Evolutionary conservation across 352 stramenopile genomes (phyloP).

Genomic region (Elongisporangium undulatum): DNA sequence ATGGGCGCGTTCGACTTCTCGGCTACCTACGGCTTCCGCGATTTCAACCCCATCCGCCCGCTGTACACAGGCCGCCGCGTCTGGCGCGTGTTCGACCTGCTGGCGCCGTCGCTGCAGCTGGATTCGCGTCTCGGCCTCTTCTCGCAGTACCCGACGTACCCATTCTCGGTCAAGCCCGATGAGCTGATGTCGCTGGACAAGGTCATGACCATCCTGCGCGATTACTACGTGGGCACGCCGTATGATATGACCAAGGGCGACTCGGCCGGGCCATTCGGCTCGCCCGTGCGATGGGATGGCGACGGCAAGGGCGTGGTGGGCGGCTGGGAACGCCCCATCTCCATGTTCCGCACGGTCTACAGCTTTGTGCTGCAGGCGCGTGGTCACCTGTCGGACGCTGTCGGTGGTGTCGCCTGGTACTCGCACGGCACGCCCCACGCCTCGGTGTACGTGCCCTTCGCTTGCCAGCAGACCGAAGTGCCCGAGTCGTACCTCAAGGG

Average conservation of each 20-base stretch:
- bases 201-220: constrained; percentile 69
- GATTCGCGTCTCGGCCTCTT: constrained; percentile 29
- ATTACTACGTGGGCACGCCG: constrained; percentile 83
- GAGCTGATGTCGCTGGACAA: constrained; percentile 32
- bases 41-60: constrained; percentile 23
- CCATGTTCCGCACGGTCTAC: constrained; percentile 80
- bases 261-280: constrained; percentile 82
- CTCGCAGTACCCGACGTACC: constrained; percentile 47
- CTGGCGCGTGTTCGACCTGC: constrained; percentile 70
- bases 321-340: constrained; percentile 84
- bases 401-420: constrained; percentile 51
- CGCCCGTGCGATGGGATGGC: constrained; percentile 73
- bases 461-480: constrained; percentile 29
- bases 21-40: constrained; percentile 30
- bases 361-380: constrained; percentile 59
- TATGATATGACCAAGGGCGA: constrained; percentile 76
- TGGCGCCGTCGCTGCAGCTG: constrained; percentile 56
- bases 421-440: constrained; percentile 41
- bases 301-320: constrained; percentile 33
- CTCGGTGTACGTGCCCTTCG: constrained; percentile 54
- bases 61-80: constrained; percentile 58
- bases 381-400: constrained; percentile 15
- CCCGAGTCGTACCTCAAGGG: constrained; percentile 42
- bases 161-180: constrained; percentile 72
- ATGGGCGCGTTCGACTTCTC: constrained; percentile 39